These are phyloP conservation scores for Pseudogymnoascus sp. DNA, from an alignment of 2,329 filamentous ascomycete genomes.

Conservation along the genomic window DNA sequence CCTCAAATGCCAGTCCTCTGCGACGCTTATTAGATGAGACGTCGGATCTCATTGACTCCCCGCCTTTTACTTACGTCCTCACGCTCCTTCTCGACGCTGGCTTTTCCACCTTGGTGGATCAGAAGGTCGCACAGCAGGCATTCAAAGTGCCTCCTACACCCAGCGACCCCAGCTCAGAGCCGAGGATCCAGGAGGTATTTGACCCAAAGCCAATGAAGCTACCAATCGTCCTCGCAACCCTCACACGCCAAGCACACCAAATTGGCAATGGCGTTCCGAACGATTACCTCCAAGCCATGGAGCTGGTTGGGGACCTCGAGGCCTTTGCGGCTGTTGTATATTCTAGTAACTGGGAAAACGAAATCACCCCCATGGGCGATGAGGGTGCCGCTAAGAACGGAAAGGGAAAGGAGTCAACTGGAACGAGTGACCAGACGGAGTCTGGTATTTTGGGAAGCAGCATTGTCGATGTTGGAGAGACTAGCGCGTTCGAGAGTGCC, in stretches of 20 bases:
- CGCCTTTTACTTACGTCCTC: conserved; percentile 78
- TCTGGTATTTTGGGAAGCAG: conserved; percentile 36
- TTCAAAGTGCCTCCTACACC: conserved; percentile 53
- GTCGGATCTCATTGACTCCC: conserved; percentile 89
- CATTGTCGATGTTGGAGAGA: conserved; percentile 43
- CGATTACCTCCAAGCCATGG: conserved; percentile 66
- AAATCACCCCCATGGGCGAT: conserved; percentile 38
- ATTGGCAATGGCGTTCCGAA: conserved; percentile 74
- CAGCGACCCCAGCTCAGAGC: conserved; percentile 20
- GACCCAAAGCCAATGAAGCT: conserved; percentile 57
- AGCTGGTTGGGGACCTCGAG: conserved; percentile 66
- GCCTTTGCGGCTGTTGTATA: conserved; percentile 84
- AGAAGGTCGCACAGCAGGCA: conserved; percentile 68
- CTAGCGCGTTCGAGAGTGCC: conserved; percentile 53
- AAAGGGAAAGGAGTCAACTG: conserved; percentile 17
- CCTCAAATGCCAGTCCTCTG: conserved; percentile 45
- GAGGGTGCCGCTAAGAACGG: conserved; percentile 12
- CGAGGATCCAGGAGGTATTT: conserved; percentile 42
- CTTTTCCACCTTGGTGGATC: conserved; percentile 76
- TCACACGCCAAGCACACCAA: conserved; percentile 81
- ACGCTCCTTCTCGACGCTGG: conserved; percentile 78
- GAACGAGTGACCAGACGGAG: conserved; percentile 9
- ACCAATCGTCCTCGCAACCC: conserved; percentile 79
- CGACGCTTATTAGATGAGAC: conserved; percentile 89
- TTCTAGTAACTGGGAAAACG: conserved; percentile 70